phyloP scores from a whole-genome alignment of 2,329 filamentous ascomycete species.

The Cladosporium sp. region DNA sequence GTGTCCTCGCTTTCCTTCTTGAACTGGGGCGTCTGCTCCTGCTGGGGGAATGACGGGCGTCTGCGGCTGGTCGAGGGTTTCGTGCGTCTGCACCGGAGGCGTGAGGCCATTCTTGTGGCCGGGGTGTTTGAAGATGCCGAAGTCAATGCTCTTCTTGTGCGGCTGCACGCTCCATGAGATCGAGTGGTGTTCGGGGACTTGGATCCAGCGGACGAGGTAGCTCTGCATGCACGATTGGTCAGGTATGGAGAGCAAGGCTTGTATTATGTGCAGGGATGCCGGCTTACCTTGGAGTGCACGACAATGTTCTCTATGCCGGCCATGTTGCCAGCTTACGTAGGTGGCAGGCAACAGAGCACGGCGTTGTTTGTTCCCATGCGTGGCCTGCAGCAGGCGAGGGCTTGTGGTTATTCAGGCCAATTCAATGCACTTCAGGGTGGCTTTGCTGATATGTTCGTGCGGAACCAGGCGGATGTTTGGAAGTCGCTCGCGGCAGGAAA shows the following conservation, averaged over 20 bases:
- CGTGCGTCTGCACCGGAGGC: slow-evolving; percentile 37
- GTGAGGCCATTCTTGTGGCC: slow-evolving; percentile 57
- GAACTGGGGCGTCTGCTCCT: slow-evolving; percentile 28
- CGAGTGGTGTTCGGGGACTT: slow-evolving; percentile 81
- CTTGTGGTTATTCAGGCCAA: background rate
- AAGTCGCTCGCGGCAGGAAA: background rate
- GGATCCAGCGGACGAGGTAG: slow-evolving; percentile 96
- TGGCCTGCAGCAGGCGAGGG: background rate
- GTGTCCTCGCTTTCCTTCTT: slow-evolving; percentile 38
- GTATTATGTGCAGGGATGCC: slow-evolving; percentile 17
- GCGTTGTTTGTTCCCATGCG: background rate
- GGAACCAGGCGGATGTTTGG: background rate
- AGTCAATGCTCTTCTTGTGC: slow-evolving; percentile 97
- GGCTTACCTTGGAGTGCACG: slow-evolving; percentile 87
- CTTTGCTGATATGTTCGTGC: background rate
- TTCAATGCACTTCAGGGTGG: background rate
- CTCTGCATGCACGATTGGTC: slow-evolving; percentile 52
- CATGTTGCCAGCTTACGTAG: slow-evolving; percentile 46
- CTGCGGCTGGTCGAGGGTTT: slow-evolving; percentile 36
- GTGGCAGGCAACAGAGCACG: background rate
- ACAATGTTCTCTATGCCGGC: slow-evolving; percentile 94
- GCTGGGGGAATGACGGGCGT: slow-evolving; percentile 24
- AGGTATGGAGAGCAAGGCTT: background rate
- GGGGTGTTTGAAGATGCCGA: slow-evolving; percentile 95
- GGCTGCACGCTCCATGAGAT: slow-evolving; percentile 98